Conservation (phyloP, 352 stramenopile species). For the Globisporangium lucens region DNA sequence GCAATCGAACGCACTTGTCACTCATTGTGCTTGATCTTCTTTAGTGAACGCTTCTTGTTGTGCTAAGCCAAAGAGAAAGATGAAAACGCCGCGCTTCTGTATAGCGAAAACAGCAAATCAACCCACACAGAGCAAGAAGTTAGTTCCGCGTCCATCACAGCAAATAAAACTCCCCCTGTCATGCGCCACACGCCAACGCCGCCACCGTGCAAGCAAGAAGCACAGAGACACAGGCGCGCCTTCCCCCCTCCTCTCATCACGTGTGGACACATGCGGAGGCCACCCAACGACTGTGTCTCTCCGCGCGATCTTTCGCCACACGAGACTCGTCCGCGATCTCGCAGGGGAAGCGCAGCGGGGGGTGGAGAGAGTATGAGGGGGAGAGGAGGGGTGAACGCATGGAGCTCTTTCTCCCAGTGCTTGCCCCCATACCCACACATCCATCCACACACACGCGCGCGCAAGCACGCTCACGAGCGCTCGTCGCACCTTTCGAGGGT, state of each 20-base stretch:
- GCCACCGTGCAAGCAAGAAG: neutral
- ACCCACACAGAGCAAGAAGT: neutral
- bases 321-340: too few relatives aligned
- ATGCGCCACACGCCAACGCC: too few relatives aligned
- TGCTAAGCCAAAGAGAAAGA: neutral
- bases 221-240: neutral
- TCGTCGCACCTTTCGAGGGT: neutral
- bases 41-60: neutral
- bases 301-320: too few relatives aligned
- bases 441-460: too few relatives aligned
- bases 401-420: too few relatives aligned
- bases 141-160: neutral
- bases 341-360: too few relatives aligned
- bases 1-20: slow-evolving; percentile 8
- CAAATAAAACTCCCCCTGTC: neutral
- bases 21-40: slow-evolving; percentile 9
- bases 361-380: too few relatives aligned
- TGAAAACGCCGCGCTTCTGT: neutral
- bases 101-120: neutral
- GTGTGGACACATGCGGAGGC: neutral
- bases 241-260: neutral
- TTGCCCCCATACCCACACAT: neutral
- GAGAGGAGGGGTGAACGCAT: too few relatives aligned
- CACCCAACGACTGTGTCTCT: too few relatives aligned
- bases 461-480: neutral